Conservation (phyloP, 805 yeast species). For the Kuraishia hungarica region DNA sequence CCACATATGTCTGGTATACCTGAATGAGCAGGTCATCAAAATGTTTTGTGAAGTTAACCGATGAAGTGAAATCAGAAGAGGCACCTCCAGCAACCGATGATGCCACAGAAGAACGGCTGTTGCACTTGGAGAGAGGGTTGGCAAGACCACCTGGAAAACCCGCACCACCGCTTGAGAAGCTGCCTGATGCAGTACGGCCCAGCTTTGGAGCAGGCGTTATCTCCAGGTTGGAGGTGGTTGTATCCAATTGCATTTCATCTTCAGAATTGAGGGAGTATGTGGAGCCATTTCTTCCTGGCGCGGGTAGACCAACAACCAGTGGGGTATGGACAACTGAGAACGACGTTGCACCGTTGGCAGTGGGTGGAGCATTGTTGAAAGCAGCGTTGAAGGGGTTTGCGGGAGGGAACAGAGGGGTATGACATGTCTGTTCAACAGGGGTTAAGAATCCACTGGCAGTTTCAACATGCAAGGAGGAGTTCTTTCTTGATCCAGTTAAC, state of each 20-base stretch:
- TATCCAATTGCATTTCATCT: conserved; percentile 7
- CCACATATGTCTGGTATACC: conserved; percentile 38
- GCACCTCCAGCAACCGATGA: conserved; percentile 1
- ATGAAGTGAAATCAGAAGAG: neutral
- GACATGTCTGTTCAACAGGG: conserved; percentile 8
- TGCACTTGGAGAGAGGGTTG: neutral
- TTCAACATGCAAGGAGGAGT: conserved; percentile 5
- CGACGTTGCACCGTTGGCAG: neutral
- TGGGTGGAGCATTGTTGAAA: neutral
- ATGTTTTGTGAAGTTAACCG: conserved; percentile 4
- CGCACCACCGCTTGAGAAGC: neutral
- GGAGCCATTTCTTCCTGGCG: conserved; percentile 5
- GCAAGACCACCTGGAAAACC: neutral
- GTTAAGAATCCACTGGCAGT: conserved; percentile 7
- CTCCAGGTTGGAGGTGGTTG: neutral
- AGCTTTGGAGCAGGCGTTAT: neutral
- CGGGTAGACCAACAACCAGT: neutral
- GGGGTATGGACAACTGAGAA: neutral
- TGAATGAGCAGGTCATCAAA: conserved; percentile 38
- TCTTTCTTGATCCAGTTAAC: conserved; percentile 8
- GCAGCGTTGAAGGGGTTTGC: conserved; percentile 4
- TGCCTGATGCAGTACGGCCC: neutral
- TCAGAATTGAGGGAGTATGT: conserved; percentile 9
- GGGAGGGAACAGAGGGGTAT: conserved; percentile 6
- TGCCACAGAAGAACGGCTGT: conserved; percentile 3